Conservation (phyloP, 1,284 basidiomycete species). For the Boletus smithii region DNA sequence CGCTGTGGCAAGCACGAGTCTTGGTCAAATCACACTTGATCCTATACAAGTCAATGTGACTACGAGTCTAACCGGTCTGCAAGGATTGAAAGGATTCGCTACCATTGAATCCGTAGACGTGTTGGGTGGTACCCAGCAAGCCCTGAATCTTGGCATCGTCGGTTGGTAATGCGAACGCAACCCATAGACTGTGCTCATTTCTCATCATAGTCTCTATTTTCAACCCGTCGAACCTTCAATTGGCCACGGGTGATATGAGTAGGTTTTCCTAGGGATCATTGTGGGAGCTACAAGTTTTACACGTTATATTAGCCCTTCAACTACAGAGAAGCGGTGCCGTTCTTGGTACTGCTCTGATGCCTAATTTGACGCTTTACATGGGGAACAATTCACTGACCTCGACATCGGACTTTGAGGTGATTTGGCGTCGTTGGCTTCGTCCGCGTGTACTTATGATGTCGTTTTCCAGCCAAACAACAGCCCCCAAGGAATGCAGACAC, state of each 20-base stretch:
- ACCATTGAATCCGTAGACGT: constrained; percentile 68
- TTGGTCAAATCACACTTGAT: constrained; percentile 69
- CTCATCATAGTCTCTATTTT: constrained; percentile 49
- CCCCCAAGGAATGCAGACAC: constrained; percentile 59
- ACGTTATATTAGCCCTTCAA: constrained; percentile 43
- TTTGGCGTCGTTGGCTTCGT: not conserved
- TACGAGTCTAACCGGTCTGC: constrained; percentile 61
- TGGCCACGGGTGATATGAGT: constrained; percentile 61
- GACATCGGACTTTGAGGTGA: constrained; percentile 49
- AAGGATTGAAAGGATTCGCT: constrained; percentile 58
- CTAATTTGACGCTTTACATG: constrained; percentile 54
- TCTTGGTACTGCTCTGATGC: constrained; percentile 59
- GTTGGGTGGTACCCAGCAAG: constrained; percentile 61
- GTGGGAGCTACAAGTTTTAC: not conserved
- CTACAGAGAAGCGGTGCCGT: constrained; percentile 49
- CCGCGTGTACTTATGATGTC: constrained; percentile 3
- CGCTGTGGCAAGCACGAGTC: constrained; percentile 63
- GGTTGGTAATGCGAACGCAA: constrained; percentile 33
- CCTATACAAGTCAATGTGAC: constrained; percentile 74
- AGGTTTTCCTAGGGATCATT: constrained; percentile 20
- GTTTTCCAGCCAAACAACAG: constrained; percentile 54
- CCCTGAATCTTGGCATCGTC: constrained; percentile 58
- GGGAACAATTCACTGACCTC: constrained; percentile 57
- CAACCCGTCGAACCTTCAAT: constrained; percentile 71
- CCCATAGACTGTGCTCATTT: not conserved